These are phyloP conservation scores for Termitomyces sp. DNA, from an alignment of 768 basidiomycete species.

Conservation along the genomic window DNA sequence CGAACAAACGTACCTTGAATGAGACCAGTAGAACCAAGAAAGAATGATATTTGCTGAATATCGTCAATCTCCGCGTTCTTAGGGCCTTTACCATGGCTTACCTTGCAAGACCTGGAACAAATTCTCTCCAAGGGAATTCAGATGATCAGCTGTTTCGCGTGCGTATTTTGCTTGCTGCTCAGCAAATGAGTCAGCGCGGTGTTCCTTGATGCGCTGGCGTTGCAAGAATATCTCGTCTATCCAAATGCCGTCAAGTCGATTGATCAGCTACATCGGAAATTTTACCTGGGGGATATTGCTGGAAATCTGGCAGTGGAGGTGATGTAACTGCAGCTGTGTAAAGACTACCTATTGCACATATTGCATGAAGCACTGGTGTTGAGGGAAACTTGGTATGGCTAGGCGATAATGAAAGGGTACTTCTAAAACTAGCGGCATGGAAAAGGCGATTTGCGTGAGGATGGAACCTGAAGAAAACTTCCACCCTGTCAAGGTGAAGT, in stretches of 20 bases:
- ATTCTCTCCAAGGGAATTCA: conserved; percentile 46
- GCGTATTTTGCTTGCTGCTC: conserved; percentile 59
- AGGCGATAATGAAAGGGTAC: conserved; percentile 58
- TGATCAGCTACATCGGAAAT: neutral
- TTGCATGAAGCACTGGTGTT: conserved; percentile 72
- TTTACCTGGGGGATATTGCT: conserved; percentile 41
- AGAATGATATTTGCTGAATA: conserved; percentile 54
- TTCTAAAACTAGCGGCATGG: conserved; percentile 61
- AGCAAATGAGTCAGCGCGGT: conserved; percentile 55
- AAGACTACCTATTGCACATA: conserved; percentile 74
- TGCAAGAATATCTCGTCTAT: conserved; percentile 53
- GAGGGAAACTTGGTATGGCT: conserved; percentile 72
- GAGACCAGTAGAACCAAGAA: conserved; percentile 71
- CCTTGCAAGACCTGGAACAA: conserved; percentile 62
- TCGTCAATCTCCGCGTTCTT: neutral
- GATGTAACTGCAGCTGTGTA: conserved; percentile 68
- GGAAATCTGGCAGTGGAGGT: conserved; percentile 46
- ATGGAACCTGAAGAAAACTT: conserved; percentile 75
- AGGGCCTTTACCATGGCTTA: conserved; percentile 18
- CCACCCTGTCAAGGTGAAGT: conserved; percentile 35
- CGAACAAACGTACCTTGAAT: conserved; percentile 48
- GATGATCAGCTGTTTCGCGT: conserved; percentile 41
- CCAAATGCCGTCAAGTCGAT: neutral
- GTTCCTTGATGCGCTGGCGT: conserved; percentile 37
- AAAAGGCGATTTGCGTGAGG: conserved; percentile 71